phyloP scores from a whole-genome alignment of 768 basidiomycete genomes.

The Lanmaoa pseudosensibilis region DNA sequence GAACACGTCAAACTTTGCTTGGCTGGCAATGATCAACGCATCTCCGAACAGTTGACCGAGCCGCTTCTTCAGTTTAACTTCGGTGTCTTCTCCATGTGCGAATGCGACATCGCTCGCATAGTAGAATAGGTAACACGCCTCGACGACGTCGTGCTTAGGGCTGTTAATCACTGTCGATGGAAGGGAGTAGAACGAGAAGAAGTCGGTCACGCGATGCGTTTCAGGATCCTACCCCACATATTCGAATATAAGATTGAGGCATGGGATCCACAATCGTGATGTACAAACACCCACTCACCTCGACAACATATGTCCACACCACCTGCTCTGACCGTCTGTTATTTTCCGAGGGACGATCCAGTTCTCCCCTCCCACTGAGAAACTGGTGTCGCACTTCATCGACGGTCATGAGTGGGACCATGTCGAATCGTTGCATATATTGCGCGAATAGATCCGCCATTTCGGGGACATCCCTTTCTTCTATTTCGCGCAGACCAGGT shows the following conservation, averaged over 20 bases:
- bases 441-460: slow-evolving; percentile 69
- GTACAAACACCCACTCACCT: slow-evolving; percentile 52
- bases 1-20: slow-evolving; percentile 92
- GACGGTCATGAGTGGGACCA: slow-evolving; percentile 69
- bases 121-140: slow-evolving; percentile 95
- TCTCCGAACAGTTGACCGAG: slow-evolving; percentile 74
- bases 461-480: slow-evolving; percentile 68
- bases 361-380: slow-evolving; percentile 72
- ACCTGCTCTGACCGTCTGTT: slow-evolving; percentile 74
- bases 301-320: slow-evolving; percentile 94
- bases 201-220: slow-evolving; percentile 86
- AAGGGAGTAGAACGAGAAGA: slow-evolving; percentile 95
- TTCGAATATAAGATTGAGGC: slow-evolving; percentile 1
- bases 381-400: slow-evolving; percentile 88
- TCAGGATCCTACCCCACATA: slow-evolving; percentile 62
- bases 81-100: slow-evolving; percentile 57
- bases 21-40: slow-evolving; percentile 75
- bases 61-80: slow-evolving; percentile 62
- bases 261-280: neutral
- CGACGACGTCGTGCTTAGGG: slow-evolving; percentile 66
- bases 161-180: slow-evolving; percentile 90
- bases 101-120: slow-evolving; percentile 85
- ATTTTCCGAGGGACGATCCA: slow-evolving; percentile 38
- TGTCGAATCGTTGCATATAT: slow-evolving; percentile 85
- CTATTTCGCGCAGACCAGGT: slow-evolving; percentile 84